phyloP scores from a whole-genome alignment of 2,329 filamentous ascomycete genomes.

The Colletotrichum higginsianum region DNA sequence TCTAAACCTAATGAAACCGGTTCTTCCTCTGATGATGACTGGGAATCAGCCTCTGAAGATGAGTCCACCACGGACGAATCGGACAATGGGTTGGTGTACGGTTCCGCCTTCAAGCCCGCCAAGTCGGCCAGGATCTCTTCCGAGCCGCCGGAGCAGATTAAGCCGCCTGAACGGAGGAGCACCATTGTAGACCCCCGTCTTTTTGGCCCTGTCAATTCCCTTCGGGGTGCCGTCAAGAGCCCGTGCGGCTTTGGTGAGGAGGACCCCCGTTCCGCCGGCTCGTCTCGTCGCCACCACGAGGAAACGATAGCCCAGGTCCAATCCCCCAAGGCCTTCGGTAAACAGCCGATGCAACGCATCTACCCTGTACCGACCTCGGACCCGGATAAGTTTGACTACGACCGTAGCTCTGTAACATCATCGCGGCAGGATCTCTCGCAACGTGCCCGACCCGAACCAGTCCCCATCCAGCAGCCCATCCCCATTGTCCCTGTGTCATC shows the following conservation, averaged over 20 bases:
- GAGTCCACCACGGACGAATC: constrained; percentile 61
- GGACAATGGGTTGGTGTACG: constrained; percentile 61
- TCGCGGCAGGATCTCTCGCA: constrained; percentile 57
- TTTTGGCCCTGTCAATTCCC: constrained; percentile 74
- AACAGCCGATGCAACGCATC: constrained; percentile 70
- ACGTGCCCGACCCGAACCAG: constrained; percentile 67
- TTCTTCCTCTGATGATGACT: constrained; percentile 61
- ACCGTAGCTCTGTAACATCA: constrained; percentile 64
- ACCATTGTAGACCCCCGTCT: constrained; percentile 71
- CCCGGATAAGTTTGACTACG: constrained; percentile 72
- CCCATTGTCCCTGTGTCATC: constrained; percentile 81
- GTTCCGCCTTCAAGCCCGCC: constrained; percentile 50
- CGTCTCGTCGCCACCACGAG: constrained; percentile 54
- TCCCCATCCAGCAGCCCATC: constrained; percentile 88
- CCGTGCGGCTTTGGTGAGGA: constrained; percentile 69
- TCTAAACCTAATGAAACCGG: constrained; percentile 58
- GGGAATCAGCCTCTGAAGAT: constrained; percentile 70
- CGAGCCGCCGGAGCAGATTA: constrained; percentile 40
- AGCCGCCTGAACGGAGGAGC: constrained; percentile 45
- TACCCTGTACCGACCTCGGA: constrained; percentile 79
- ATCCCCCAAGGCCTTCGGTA: constrained; percentile 51
- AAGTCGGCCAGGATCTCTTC: constrained; percentile 40
- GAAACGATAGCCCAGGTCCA: constrained; percentile 52
- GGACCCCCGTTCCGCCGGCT: constrained; percentile 47
- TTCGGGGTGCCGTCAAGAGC: constrained; percentile 68